A percentile compares a stretch with the other conserved stretches of the same genome.
These are phyloP conservation scores for Tuber indicum DNA, from an alignment of 495 filamentous ascomycete species.

Conservation along the genomic window DNA sequence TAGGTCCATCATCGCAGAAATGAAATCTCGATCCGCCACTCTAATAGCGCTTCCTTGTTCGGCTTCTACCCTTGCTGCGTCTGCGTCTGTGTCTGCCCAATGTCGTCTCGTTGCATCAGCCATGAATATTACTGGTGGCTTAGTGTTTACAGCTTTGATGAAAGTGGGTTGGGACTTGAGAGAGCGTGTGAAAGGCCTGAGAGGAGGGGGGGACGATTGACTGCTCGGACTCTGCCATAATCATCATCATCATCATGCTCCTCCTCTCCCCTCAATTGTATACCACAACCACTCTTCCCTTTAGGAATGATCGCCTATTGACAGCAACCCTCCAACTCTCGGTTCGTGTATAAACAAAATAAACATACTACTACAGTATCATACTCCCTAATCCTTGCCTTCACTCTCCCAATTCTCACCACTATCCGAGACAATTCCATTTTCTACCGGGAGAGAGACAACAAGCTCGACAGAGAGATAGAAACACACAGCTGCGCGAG, in stretches of 20 bases:
- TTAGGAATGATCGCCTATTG: neutral
- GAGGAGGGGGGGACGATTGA: neutral
- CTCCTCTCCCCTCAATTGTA: neutral
- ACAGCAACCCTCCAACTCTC: neutral
- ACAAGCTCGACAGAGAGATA: neutral
- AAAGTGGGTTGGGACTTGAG: neutral
- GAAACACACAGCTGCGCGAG: neutral
- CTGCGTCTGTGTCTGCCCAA: neutral
- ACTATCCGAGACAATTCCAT: neutral
- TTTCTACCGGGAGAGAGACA: neutral
- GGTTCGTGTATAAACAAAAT: neutral
- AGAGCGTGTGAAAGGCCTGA: neutral
- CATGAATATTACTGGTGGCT: neutral
- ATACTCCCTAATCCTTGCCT: neutral
- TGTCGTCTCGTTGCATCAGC: neutral
- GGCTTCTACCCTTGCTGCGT: conserved; percentile 13
- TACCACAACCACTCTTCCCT: neutral
- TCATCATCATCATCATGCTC: neutral
- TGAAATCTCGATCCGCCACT: conserved; percentile 35
- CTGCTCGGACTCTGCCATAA: neutral
- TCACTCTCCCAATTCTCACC: neutral
- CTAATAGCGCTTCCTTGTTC: conserved; percentile 24
- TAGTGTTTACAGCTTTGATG: neutral
- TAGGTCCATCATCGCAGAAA: conserved; percentile 28
- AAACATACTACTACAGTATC: neutral